These are phyloP conservation scores for Niebla homalea DNA, from an alignment of 495 filamentous ascomycete genomes.

Conservation along the genomic window DNA sequence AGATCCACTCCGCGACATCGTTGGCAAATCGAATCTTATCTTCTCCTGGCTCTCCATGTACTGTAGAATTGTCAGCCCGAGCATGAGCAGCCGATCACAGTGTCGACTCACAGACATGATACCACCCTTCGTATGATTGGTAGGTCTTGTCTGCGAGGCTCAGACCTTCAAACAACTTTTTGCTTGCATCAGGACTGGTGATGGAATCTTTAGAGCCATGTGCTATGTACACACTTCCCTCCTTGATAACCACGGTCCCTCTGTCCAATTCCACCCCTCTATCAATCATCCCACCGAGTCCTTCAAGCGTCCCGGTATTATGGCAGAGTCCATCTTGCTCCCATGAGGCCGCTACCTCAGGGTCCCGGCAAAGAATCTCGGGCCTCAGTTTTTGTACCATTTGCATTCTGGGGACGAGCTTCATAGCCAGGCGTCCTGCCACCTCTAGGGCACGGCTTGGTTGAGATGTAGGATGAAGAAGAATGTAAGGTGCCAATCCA, in stretches of 20 bases:
- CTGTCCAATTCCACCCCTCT: constrained; percentile 38
- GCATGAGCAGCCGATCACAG: not conserved
- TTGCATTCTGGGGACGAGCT: constrained; percentile 47
- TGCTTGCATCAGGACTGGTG: constrained; percentile 46
- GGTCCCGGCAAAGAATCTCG: constrained; percentile 48
- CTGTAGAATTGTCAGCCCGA: constrained; percentile 8
- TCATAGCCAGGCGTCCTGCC: constrained; percentile 49
- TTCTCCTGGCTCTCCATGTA: constrained; percentile 58
- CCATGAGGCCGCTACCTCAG: constrained; percentile 39
- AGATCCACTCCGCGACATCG: constrained; percentile 65
- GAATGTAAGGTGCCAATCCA: constrained; percentile 56
- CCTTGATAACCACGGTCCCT: constrained; percentile 18
- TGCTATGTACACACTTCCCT: constrained; percentile 20
- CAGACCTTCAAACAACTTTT: constrained; percentile 44
- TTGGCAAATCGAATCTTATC: constrained; percentile 47
- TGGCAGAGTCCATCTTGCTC: constrained; percentile 55
- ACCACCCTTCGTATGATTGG: constrained; percentile 62
- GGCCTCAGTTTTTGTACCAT: constrained; percentile 44
- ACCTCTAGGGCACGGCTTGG: constrained; percentile 44
- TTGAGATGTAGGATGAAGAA: constrained; percentile 44
- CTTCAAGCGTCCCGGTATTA: constrained; percentile 66
- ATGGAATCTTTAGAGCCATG: constrained; percentile 44
- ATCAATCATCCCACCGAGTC: constrained; percentile 60
- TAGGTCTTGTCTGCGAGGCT: constrained; percentile 48
- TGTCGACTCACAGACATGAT: constrained; percentile 43